These are phyloP conservation scores for Aureobasidium sp. DNA, from an alignment of 2,329 filamentous ascomycete species.

Conservation along the genomic window DNA sequence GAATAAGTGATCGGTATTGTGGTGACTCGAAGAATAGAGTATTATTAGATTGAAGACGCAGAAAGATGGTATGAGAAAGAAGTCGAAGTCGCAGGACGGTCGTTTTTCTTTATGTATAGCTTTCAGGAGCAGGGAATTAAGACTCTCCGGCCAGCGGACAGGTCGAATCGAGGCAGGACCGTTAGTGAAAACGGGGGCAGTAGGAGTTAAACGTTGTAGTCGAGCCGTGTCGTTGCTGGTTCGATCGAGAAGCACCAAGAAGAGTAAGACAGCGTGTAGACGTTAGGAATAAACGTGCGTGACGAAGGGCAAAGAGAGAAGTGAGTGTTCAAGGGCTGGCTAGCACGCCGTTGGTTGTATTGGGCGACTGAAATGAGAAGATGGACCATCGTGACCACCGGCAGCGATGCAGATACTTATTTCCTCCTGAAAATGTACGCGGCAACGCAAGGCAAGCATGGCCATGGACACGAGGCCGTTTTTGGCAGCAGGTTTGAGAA, in stretches of 20 bases:
- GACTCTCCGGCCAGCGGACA: slow-evolving; percentile 28
- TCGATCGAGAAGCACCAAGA: slow-evolving; percentile 14
- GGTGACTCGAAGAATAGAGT: slow-evolving; percentile 16
- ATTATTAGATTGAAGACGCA: slow-evolving; percentile 14
- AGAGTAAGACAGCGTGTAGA: slow-evolving; percentile 12
- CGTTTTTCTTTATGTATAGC: slow-evolving; percentile 21
- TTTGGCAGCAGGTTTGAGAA: slow-evolving; percentile 11
- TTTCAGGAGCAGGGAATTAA: slow-evolving; percentile 16
- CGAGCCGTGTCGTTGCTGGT: slow-evolving; percentile 14
- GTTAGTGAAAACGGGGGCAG: slow-evolving; percentile 10
- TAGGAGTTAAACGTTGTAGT: slow-evolving; percentile 12
- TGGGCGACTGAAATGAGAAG: slow-evolving; percentile 13
- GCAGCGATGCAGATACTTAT: slow-evolving; percentile 14
- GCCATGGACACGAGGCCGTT: slow-evolving; percentile 12
- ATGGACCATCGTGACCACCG: slow-evolving; percentile 11
- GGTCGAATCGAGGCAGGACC: slow-evolving; percentile 18
- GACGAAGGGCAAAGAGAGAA: slow-evolving; percentile 11
- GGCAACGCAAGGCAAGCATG: slow-evolving; percentile 10
- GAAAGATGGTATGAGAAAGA: slow-evolving; percentile 15
- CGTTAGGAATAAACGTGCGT: slow-evolving; percentile 13
- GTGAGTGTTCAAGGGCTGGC: slow-evolving; percentile 6
- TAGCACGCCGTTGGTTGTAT: slow-evolving; percentile 14
- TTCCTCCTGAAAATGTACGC: slow-evolving; percentile 10
- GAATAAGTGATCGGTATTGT: slow-evolving; percentile 16
- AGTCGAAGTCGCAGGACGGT: slow-evolving; percentile 18